phyloP scores from a whole-genome alignment of 2,329 filamentous ascomycete genomes.

The Talaromyces verruculosus region DNA sequence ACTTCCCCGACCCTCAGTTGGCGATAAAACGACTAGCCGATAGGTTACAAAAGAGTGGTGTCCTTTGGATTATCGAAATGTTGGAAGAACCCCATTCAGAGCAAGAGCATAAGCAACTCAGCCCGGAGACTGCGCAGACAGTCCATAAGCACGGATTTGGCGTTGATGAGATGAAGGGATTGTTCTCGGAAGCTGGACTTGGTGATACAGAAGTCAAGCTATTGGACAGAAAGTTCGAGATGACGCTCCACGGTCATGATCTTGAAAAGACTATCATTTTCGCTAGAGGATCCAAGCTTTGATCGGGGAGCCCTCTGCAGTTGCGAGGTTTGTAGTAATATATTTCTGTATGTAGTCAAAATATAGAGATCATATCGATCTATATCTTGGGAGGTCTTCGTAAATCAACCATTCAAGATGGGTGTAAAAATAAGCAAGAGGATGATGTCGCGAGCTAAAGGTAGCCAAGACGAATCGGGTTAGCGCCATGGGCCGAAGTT shows the following conservation, averaged over 20 bases:
- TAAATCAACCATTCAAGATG: background rate
- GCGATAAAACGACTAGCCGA: conserved; percentile 60
- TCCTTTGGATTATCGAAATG: conserved; percentile 68
- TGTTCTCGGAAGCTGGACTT: conserved; percentile 65
- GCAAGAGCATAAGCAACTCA: conserved; percentile 24
- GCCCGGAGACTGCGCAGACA: conserved; percentile 49
- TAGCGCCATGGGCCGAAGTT: conserved; percentile 19
- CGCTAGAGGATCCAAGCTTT: conserved; percentile 30
- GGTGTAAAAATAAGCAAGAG: background rate
- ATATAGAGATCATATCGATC: background rate
- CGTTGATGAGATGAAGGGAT: conserved; percentile 56
- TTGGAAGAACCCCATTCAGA: conserved; percentile 51
- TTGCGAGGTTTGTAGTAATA: background rate
- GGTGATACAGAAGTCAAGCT: conserved; percentile 59
- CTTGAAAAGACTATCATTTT: conserved; percentile 34
- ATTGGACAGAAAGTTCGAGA: conserved; percentile 53
- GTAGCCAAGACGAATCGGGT: conserved; percentile 10
- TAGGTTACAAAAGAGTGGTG: conserved; percentile 65
- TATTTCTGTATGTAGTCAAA: background rate
- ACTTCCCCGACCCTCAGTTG: conserved; percentile 64
- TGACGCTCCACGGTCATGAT: conserved; percentile 34
- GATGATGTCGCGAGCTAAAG: background rate
- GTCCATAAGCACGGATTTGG: conserved; percentile 68
- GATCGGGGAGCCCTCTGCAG: background rate
- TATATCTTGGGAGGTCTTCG: background rate